A percentile compares a stretch with the other conserved stretches of the same genome.
Evolutionary conservation across 1,284 basidiomycete species (phyloP).

Genomic region (Trametes polyzona): DNA sequence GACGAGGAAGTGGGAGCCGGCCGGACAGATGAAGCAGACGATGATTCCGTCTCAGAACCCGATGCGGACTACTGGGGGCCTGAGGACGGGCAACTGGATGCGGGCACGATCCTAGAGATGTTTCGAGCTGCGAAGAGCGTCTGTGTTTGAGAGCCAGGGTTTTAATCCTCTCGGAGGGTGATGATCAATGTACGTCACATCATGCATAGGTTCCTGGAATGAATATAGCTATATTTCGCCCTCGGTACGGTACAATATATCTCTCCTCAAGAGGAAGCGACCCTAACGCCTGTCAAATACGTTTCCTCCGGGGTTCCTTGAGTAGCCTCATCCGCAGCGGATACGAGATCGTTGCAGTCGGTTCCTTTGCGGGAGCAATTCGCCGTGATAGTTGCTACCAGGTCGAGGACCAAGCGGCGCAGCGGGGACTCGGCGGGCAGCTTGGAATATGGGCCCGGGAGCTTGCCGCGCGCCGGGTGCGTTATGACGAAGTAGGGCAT

Average conservation of each 20-base stretch:
- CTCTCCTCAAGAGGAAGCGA: not conserved
- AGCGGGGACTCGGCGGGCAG: slow-evolving; percentile 45
- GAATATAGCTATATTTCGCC: too few species aligned
- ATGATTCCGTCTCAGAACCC: too few species aligned
- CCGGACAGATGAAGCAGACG: too few species aligned
- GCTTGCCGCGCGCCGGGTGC: slow-evolving; percentile 69
- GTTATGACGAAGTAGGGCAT: slow-evolving; percentile 77
- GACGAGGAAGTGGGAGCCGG: too few species aligned
- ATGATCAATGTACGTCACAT: too few species aligned
- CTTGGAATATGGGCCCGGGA: slow-evolving; percentile 77
- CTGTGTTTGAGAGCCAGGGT: too few species aligned
- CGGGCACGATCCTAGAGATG: too few species aligned
- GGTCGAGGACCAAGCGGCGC: slow-evolving; percentile 53
- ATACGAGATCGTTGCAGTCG: slow-evolving; percentile 33
- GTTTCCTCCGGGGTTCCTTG: slow-evolving; percentile 40
- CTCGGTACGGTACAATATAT: not conserved
- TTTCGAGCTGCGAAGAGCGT: too few species aligned
- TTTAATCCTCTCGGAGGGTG: too few species aligned
- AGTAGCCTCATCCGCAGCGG: slow-evolving; percentile 47
- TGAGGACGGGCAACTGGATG: too few species aligned
- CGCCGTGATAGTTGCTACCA: slow-evolving; percentile 36
- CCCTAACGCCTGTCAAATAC: slow-evolving; percentile 44
- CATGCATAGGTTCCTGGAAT: too few species aligned
- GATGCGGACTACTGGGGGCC: too few species aligned
- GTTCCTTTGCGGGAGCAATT: slow-evolving; percentile 26